Percentiles rank a stretch among this genome's conserved stretches.
Conservation (phyloP, 495 filamentous ascomycete genomes). For the Patellaria atrata region DNA sequence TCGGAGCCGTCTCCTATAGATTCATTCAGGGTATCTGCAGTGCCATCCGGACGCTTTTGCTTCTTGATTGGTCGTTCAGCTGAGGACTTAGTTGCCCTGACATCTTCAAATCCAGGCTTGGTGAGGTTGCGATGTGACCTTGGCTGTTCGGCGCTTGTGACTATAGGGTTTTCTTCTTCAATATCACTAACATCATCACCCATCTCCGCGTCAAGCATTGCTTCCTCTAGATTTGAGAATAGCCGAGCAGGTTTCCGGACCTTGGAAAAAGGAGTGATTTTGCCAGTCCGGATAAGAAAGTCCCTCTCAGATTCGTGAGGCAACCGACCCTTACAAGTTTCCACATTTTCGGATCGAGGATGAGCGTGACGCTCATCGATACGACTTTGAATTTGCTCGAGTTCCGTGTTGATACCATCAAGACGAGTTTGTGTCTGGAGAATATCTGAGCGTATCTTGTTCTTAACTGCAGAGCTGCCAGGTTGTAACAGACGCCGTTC, state of each 20-base stretch:
- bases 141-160: conserved; percentile 10
- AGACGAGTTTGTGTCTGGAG: conserved; percentile 46
- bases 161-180: conserved; percentile 26
- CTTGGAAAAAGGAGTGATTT: conserved; percentile 88
- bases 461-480: conserved; percentile 32
- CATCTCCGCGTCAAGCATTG: conserved; percentile 57
- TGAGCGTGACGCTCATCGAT: conserved; percentile 55
- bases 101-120: conserved; percentile 60
- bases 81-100: conserved; percentile 19
- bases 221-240: conserved; percentile 50
- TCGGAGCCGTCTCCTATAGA: conserved; percentile 17
- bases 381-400: conserved; percentile 61
- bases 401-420: conserved; percentile 45
- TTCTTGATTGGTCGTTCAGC: conserved; percentile 30
- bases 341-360: conserved; percentile 31
- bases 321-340: conserved; percentile 39
- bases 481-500: conserved; percentile 37
- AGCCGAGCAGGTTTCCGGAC: conserved; percentile 39
- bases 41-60: conserved; percentile 17
- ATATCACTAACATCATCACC: conserved; percentile 32
- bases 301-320: conserved; percentile 73
- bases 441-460: conserved; percentile 46
- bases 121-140: conserved; percentile 70
- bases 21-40: conserved; percentile 7
- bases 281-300: conserved; percentile 86